A percentile compares a stretch with the other conserved stretches of the same genome.
These are phyloP conservation scores for Tricladium varicosporioides DNA, from an alignment of 2,329 filamentous ascomycete genomes.

Conservation along the genomic window DNA sequence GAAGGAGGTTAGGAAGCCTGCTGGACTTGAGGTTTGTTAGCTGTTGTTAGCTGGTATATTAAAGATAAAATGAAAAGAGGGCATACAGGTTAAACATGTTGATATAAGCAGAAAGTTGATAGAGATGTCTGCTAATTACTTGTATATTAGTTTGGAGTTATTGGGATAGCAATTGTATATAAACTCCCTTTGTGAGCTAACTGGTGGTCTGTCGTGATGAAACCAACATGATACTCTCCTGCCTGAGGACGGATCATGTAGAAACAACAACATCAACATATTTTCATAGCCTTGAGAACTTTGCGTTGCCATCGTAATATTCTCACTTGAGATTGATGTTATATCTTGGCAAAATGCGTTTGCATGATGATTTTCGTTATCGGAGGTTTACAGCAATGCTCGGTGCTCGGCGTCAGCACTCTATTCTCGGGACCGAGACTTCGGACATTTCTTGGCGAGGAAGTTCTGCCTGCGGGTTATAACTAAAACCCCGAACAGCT, in stretches of 20 bases:
- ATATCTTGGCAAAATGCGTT: too few relatives aligned
- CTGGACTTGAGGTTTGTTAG: constrained; percentile 14
- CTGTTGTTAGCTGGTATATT: too few relatives aligned
- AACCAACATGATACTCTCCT: constrained; percentile 8
- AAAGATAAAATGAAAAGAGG: neutral
- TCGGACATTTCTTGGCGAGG: too few relatives aligned
- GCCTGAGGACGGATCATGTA: neutral
- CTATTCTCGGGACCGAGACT: too few relatives aligned
- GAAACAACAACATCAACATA: neutral
- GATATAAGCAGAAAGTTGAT: neutral
- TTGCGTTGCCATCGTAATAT: too few relatives aligned
- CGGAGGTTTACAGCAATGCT: too few relatives aligned
- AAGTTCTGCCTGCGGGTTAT: too few relatives aligned
- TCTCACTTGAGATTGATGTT: neutral
- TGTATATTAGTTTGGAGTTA: neutral
- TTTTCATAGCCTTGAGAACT: neutral
- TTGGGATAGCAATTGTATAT: neutral
- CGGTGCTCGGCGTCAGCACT: too few relatives aligned
- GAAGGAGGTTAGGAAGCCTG: constrained; percentile 26
- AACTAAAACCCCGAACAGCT: too few relatives aligned
- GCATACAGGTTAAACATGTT: constrained; percentile 9
- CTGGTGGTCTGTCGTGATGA: neutral
- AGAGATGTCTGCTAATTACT: neutral
- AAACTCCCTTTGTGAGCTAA: neutral
- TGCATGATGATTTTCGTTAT: too few relatives aligned